Conservation (phyloP, 305 asterid genomes). For the Plantago coronopus region DNA sequence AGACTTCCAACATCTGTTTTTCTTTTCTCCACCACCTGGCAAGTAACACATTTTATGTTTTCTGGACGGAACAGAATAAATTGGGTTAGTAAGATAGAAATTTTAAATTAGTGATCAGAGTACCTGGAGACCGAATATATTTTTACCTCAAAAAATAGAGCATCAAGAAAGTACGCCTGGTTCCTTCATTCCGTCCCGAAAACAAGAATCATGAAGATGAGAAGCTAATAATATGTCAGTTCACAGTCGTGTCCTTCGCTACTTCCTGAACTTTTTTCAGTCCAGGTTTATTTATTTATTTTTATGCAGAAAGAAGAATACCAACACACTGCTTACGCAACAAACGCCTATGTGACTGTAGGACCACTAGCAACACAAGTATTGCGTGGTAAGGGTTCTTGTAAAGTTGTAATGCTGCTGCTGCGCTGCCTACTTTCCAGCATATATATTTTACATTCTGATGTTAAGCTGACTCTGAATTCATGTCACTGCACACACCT, state of each 20-base stretch:
- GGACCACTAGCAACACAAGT: slow-evolving; percentile 84
- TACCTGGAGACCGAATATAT: not conserved
- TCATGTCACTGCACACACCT: too few relatives aligned
- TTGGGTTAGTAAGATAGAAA: too few relatives aligned
- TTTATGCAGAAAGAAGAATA: slow-evolving; percentile 88
- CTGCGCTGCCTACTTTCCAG: slow-evolving; percentile 6
- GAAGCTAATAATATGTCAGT: slow-evolving; percentile 6
- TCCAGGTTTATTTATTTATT: slow-evolving; percentile 9
- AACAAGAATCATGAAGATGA: slow-evolving; percentile 11
- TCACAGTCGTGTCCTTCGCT: too few relatives aligned
- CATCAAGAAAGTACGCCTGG: slow-evolving; percentile 3
- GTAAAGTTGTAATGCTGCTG: slow-evolving; percentile 8
- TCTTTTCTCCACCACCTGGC: slow-evolving; percentile 1
- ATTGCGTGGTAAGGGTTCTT: slow-evolving; percentile 57
- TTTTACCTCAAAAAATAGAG: not conserved
- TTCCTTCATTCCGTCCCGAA: too few relatives aligned
- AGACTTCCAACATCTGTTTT: slow-evolving; percentile 16
- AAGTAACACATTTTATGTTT: not conserved
- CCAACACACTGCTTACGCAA: slow-evolving; percentile 90
- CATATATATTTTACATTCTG: not conserved
- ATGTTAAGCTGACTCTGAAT: too few relatives aligned
- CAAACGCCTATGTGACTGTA: slow-evolving; percentile 81
- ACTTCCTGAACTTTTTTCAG: too few relatives aligned
- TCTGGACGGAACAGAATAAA: not conserved
- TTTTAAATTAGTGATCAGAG: too few relatives aligned